phyloP scores from a whole-genome alignment of 1,284 basidiomycete genomes.

The Golubevia sp. region DNA sequence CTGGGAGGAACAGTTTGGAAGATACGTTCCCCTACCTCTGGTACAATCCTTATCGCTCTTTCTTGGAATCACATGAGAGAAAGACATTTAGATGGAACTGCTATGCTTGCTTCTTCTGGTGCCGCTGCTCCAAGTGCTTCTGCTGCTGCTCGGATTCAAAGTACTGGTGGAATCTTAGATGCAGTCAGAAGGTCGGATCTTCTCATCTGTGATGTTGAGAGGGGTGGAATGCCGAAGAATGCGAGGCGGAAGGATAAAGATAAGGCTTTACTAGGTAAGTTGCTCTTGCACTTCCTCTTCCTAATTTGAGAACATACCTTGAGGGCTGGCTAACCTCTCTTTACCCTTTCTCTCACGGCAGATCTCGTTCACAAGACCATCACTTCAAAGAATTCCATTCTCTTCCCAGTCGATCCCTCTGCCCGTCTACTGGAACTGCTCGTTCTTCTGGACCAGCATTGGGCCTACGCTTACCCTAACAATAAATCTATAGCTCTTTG shows the following conservation, averaged over 20 bases:
- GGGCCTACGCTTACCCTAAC: constrained; percentile 80
- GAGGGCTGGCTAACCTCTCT: background rate
- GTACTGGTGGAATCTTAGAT: constrained; percentile 21
- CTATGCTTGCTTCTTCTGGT: constrained; percentile 61
- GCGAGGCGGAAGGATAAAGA: constrained; percentile 90
- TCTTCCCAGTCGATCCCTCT: constrained; percentile 91
- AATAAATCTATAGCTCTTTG: constrained; percentile 68
- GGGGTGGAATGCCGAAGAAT: constrained; percentile 75
- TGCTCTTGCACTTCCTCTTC: constrained; percentile 6
- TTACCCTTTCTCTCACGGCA: constrained; percentile 11
- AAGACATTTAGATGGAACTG: constrained; percentile 92
- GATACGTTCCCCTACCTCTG: constrained; percentile 91
- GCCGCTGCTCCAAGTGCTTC: constrained; percentile 10
- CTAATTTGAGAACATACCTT: constrained; percentile 11
- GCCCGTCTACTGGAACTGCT: constrained; percentile 91
- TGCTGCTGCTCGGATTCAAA: constrained; percentile 18
- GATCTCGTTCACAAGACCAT: constrained; percentile 78
- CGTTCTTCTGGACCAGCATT: constrained; percentile 94
- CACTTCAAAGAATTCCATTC: constrained; percentile 77
- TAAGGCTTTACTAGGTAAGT: constrained; percentile 79
- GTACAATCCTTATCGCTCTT: constrained; percentile 93
- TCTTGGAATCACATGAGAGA: constrained; percentile 97
- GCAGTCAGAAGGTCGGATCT: constrained; percentile 64
- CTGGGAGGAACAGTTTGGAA: constrained; percentile 99
- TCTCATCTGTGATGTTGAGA: constrained; percentile 89